These are phyloP conservation scores for Grosmannia penicillata DNA, from an alignment of 2,329 filamentous ascomycete genomes.

Conservation along the genomic window DNA sequence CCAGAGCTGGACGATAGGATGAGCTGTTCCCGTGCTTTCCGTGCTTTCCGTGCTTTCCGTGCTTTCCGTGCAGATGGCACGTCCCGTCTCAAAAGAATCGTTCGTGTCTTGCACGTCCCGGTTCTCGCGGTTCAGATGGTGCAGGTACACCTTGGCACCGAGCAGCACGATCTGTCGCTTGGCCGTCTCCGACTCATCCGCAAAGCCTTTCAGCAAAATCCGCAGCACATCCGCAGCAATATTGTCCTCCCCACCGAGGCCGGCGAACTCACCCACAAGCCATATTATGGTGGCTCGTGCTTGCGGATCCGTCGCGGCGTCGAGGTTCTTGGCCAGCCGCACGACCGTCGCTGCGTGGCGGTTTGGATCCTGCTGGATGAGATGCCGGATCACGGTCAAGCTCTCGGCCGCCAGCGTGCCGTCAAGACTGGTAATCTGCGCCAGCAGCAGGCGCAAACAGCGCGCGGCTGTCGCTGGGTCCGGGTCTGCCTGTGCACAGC, in stretches of 20 bases:
- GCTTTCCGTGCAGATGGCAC: too few relatives aligned
- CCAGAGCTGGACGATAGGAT: slow-evolving; percentile 68
- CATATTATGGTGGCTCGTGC: slow-evolving; percentile 92
- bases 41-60: too few relatives aligned
- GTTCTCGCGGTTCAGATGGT: slow-evolving; percentile 56
- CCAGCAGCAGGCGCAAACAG: slow-evolving; percentile 69
- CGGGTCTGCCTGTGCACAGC: slow-evolving; percentile 70
- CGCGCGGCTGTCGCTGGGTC: slow-evolving; percentile 46
- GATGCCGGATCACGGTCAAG: slow-evolving; percentile 82
- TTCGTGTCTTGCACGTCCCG: too few relatives aligned
- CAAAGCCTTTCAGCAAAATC: slow-evolving; percentile 67
- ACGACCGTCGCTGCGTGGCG: slow-evolving; percentile 77
- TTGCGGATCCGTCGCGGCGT: slow-evolving; percentile 72
- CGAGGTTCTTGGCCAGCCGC: slow-evolving; percentile 77
- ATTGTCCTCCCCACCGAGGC: slow-evolving; percentile 65
- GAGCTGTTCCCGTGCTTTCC: too few relatives aligned
- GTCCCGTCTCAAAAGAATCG: too few relatives aligned
- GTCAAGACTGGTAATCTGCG: slow-evolving; percentile 79
- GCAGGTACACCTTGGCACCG: slow-evolving; percentile 91
- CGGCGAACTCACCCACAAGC: slow-evolving; percentile 90
- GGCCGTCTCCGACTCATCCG: slow-evolving; percentile 67
- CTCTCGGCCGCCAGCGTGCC: slow-evolving; percentile 82
- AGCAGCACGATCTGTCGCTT: slow-evolving; percentile 86
- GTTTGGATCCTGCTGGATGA: slow-evolving; percentile 81
- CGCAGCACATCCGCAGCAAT: slow-evolving; percentile 87